These are phyloP conservation scores for Trichoderma aggressivum DNA, from an alignment of 2,329 filamentous ascomycete species.

Conservation along the genomic window DNA sequence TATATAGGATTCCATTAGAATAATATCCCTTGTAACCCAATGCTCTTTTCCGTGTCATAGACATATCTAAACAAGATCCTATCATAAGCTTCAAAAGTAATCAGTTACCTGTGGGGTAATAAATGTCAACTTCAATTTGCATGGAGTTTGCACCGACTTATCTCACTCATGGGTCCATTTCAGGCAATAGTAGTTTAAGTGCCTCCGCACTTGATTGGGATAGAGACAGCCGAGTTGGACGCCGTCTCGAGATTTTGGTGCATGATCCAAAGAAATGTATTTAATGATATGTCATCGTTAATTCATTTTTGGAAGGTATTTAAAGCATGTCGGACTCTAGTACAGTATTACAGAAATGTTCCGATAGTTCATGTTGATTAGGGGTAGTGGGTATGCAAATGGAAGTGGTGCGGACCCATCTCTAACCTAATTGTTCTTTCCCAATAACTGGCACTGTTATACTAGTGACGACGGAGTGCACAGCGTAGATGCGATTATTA, in stretches of 20 bases:
- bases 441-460: not conserved
- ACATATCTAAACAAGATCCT: not conserved
- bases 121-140: not conserved
- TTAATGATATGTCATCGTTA: not conserved
- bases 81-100: not conserved
- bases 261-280: not conserved
- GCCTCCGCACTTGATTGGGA: not conserved
- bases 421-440: not conserved
- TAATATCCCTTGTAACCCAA: not conserved
- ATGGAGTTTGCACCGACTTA: not conserved
- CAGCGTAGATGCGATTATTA: not conserved
- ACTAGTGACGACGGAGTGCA: not conserved
- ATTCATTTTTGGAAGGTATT: not conserved
- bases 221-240: not conserved
- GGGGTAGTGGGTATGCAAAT: not conserved
- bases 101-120: not conserved
- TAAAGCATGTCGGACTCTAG: not conserved
- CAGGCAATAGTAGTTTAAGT: not conserved
- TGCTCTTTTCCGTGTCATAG: not conserved
- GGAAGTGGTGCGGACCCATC: not conserved
- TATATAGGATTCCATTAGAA: not conserved
- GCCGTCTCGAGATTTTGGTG: not conserved
- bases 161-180: not conserved
- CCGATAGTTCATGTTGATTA: not conserved
- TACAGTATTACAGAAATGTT: not conserved